Evolutionary conservation across 768 basidiomycete species (phyloP).

Genomic region (Infundibulicybe gibba): DNA sequence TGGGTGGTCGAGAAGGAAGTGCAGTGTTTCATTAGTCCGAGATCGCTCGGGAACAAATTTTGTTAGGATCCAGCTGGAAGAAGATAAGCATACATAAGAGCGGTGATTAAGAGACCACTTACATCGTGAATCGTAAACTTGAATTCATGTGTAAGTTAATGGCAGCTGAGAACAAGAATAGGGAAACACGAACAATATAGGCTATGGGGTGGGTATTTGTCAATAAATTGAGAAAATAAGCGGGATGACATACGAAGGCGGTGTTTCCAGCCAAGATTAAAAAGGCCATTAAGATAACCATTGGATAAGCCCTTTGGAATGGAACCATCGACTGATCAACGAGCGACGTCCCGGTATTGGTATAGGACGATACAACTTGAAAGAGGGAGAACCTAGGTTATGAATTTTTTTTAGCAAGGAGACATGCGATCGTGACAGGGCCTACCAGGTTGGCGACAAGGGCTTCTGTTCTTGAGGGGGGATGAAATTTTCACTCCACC

Average conservation of each 20-base stretch:
- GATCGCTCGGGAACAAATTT: slow-evolving; percentile 60
- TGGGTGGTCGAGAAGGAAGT: slow-evolving; percentile 93
- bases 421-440: too few species aligned
- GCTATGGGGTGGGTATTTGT: slow-evolving; percentile 39
- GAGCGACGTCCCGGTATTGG: slow-evolving; percentile 85
- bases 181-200: slow-evolving; percentile 70
- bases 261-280: slow-evolving; percentile 92
- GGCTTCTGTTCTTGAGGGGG: slow-evolving; percentile 24
- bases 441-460: too few species aligned
- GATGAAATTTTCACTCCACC: slow-evolving; percentile 59
- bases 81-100: slow-evolving; percentile 5
- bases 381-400: slow-evolving; percentile 74
- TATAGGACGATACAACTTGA: slow-evolving; percentile 83
- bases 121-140: slow-evolving; percentile 85
- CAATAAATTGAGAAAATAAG: slow-evolving; percentile 1
- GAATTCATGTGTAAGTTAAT: background rate
- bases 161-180: background rate
- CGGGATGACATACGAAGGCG: slow-evolving; percentile 67
- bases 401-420: too few species aligned
- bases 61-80: slow-evolving; percentile 65
- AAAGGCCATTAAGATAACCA: slow-evolving; percentile 70
- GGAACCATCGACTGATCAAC: slow-evolving; percentile 91
- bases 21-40: slow-evolving; percentile 71
- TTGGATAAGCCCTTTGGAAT: slow-evolving; percentile 81
- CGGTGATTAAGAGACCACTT: slow-evolving; percentile 19